These are phyloP conservation scores for Talaromyces liani DNA, from an alignment of 495 filamentous ascomycete genomes.

Conservation along the genomic window DNA sequence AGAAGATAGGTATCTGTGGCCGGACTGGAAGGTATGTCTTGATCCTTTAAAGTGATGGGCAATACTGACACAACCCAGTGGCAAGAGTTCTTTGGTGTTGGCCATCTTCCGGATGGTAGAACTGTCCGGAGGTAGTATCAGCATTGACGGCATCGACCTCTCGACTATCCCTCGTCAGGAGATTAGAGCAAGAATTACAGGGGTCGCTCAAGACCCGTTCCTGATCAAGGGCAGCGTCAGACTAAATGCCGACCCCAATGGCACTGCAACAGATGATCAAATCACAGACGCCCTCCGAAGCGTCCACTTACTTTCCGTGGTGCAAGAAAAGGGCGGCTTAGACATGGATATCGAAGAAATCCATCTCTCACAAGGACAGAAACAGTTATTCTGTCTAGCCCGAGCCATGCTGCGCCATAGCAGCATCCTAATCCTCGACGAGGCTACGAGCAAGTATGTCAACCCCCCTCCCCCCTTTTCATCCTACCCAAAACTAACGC, in stretches of 20 bases:
- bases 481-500: constrained; percentile 15
- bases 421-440: constrained; percentile 35
- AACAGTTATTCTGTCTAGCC: constrained; percentile 51
- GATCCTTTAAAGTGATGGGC: neutral
- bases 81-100: constrained; percentile 42
- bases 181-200: constrained; percentile 40
- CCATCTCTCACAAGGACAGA: constrained; percentile 47
- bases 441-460: constrained; percentile 34
- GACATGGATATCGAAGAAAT: constrained; percentile 31
- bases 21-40: constrained; percentile 35
- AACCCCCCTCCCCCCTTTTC: neutral
- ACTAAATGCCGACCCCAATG: constrained; percentile 35
- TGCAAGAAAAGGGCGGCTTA: constrained; percentile 34
- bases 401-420: constrained; percentile 42
- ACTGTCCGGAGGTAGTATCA: constrained; percentile 31
- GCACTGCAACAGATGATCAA: constrained; percentile 17
- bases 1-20: constrained; percentile 51
- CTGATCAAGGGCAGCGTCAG: constrained; percentile 37
- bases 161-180: constrained; percentile 38
- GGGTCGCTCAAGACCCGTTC: constrained; percentile 53
- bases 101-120: constrained; percentile 49
- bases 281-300: constrained; percentile 33
- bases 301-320: constrained; percentile 31
- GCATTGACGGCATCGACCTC: constrained; percentile 41
- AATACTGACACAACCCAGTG: constrained; percentile 23